Conservation (phyloP, 352 stramenopile genomes). For the Phytophthora fragariaefolia region DNA sequence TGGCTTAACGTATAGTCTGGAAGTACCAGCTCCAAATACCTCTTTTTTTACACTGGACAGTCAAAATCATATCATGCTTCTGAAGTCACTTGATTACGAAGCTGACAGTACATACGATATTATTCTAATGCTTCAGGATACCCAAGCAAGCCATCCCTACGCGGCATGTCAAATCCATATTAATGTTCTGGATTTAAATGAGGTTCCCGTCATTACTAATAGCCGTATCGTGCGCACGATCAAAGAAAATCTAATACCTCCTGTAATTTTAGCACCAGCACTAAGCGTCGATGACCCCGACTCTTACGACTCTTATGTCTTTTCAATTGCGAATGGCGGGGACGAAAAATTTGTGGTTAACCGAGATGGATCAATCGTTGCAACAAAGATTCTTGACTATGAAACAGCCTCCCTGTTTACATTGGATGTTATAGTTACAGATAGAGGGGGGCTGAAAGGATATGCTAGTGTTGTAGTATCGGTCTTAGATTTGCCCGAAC, state of each 20-base stretch:
- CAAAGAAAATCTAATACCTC: constrained; percentile 52
- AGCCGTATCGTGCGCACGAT: constrained; percentile 26
- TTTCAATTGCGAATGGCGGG: constrained; percentile 45
- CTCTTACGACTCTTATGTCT: constrained; percentile 49
- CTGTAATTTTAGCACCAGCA: constrained; percentile 33
- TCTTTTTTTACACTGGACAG: constrained; percentile 27
- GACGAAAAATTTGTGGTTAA: constrained; percentile 49
- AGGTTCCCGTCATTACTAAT: constrained; percentile 45
- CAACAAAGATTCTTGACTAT: constrained; percentile 47
- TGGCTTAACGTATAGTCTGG: constrained; percentile 28
- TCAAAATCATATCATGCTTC: constrained; percentile 19
- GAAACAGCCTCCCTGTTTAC: constrained; percentile 43
- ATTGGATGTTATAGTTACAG: constrained; percentile 48
- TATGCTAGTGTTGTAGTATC: constrained; percentile 34
- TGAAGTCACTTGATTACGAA: constrained; percentile 30
- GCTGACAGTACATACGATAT: constrained; percentile 23
- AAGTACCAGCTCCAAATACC: not conserved
- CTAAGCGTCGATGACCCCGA: constrained; percentile 50
- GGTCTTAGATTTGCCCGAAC: constrained; percentile 52
- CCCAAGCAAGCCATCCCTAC: constrained; percentile 5
- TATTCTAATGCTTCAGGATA: constrained; percentile 38
- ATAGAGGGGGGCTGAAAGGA: constrained; percentile 44
- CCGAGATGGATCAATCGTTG: constrained; percentile 49
- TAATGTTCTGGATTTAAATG: constrained; percentile 59
- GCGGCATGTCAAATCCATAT: constrained; percentile 48